Percentiles rank a stretch among this genome's conserved stretches.
Conservation (phyloP, 2,329 filamentous ascomycete genomes). For the Alternaria gansuensis region DNA sequence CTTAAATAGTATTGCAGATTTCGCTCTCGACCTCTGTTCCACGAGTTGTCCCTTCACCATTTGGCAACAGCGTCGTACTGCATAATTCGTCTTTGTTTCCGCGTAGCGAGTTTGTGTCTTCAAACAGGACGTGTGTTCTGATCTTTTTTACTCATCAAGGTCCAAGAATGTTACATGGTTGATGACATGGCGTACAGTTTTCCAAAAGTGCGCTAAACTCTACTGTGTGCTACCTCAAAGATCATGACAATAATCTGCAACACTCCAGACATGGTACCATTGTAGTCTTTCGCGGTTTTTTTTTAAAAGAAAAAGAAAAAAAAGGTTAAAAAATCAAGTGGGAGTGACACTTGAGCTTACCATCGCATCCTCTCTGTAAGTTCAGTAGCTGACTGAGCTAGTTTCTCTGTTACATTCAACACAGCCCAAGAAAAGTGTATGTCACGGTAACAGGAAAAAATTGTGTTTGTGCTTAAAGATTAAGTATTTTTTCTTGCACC, state of each 20-base stretch:
- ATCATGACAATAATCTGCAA: too few species aligned
- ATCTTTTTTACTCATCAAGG: background rate
- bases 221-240: background rate
- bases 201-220: background rate
- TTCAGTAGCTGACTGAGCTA: background rate
- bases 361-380: background rate
- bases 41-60: too few species aligned
- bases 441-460: background rate
- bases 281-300: background rate
- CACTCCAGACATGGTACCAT: background rate
- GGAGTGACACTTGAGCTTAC: background rate
- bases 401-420: background rate
- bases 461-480: background rate
- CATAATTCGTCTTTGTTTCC: too few species aligned
- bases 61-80: too few species aligned
- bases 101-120: too few species aligned
- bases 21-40: background rate
- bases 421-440: background rate
- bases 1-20: background rate
- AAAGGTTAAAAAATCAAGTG: background rate
- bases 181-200: background rate
- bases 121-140: too few species aligned
- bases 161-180: background rate
- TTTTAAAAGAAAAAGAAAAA: too few species aligned
- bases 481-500: slow-evolving; percentile 24